Conservation (phyloP, 2,329 filamentous ascomycete genomes). For the Fusarium veterinarium region DNA sequence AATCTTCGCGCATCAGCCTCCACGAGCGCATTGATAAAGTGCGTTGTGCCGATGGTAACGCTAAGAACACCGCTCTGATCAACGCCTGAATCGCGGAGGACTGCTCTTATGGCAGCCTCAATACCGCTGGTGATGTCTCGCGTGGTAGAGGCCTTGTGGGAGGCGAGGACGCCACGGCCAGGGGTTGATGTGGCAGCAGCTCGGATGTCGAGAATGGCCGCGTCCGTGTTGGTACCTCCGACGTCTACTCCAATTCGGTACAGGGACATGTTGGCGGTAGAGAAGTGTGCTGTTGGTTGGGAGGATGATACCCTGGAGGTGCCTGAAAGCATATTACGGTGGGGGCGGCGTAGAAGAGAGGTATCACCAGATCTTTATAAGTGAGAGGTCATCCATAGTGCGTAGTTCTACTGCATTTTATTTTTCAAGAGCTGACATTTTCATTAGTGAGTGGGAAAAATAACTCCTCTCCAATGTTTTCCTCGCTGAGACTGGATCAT, state of each 20-base stretch:
- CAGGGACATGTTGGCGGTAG: constrained; percentile 46
- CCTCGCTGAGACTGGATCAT: not conserved
- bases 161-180: constrained; percentile 57
- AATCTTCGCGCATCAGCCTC: constrained; percentile 58
- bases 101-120: constrained; percentile 56
- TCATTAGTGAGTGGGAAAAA: not conserved
- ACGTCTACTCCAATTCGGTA: constrained; percentile 60
- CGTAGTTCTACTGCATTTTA: not conserved
- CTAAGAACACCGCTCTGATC: constrained; percentile 55
- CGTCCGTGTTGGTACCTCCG: constrained; percentile 57
- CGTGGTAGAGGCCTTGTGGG: constrained; percentile 62
- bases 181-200: constrained; percentile 47
- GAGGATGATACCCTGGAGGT: constrained; percentile 1
- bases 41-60: constrained; percentile 63
- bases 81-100: constrained; percentile 53
- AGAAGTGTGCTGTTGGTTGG: not conserved
- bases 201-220: constrained; percentile 58
- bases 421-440: not conserved
- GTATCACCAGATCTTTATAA: constrained; percentile 6
- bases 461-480: constrained; percentile 16
- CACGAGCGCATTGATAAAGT: constrained; percentile 63
- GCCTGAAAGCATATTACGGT: constrained; percentile 17
- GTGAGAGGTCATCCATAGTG: not conserved
- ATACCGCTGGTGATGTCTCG: constrained; percentile 63
- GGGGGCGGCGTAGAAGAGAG: not conserved